A percentile compares a stretch with the other conserved stretches of the same genome.
Conservation (phyloP, 192 early-diverging fungal species). For the Umbelopsis ramanniana region DNA sequence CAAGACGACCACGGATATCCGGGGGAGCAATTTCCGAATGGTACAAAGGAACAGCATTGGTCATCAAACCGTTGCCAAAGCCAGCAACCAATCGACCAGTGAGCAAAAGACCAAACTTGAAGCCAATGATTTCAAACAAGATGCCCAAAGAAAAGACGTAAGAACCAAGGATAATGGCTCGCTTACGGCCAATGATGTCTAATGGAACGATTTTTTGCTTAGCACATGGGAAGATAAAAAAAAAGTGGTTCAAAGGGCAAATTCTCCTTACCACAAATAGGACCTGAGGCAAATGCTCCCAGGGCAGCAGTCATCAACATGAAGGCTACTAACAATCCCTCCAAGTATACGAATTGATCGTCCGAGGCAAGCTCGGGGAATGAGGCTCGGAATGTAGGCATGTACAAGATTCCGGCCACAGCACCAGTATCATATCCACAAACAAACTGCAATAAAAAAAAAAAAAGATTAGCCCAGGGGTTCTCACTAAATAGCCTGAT, state of each 20-base stretch:
- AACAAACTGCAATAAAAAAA: constrained; percentile 8
- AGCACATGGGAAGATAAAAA: background rate
- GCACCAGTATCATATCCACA: constrained; percentile 42
- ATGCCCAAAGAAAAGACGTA: constrained; percentile 69
- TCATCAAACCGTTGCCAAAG: constrained; percentile 39
- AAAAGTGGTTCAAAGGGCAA: background rate
- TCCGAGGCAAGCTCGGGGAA: constrained; percentile 22
- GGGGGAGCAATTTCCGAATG: constrained; percentile 72
- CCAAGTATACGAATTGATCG: constrained; percentile 27
- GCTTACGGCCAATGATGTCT: constrained; percentile 64
- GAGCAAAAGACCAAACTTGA: constrained; percentile 45
- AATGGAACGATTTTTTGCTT: background rate
- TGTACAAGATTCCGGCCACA: constrained; percentile 29
- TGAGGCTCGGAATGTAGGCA: constrained; percentile 16
- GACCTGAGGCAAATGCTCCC: constrained; percentile 36
- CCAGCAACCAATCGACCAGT: constrained; percentile 57
- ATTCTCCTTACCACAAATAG: constrained; percentile 26
- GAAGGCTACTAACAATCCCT: constrained; percentile 37
- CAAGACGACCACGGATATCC: constrained; percentile 82
- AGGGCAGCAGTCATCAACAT: constrained; percentile 40
- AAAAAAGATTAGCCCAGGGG: background rate
- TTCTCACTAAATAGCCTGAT: background rate
- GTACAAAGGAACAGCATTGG: constrained; percentile 38
- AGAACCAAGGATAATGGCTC: constrained; percentile 57
- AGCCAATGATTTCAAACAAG: constrained; percentile 40